Conservation (phyloP, 1,284 basidiomycete species). For the Ganoderma lingzhi region DNA sequence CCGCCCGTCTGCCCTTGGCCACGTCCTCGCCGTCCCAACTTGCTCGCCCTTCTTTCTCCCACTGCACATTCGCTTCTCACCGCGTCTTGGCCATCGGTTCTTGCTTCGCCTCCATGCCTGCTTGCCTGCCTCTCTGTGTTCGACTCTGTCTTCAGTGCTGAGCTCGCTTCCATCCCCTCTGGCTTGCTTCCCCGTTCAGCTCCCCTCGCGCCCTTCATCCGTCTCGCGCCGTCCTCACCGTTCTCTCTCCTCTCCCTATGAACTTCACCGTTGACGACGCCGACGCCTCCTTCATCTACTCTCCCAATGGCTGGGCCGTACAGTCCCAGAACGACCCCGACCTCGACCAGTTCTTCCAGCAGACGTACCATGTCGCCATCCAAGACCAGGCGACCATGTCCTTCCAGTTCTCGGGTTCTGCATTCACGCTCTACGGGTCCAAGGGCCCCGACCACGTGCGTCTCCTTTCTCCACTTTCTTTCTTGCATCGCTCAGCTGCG, state of each 20-base stretch:
- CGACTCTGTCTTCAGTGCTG: slow-evolving; percentile 1
- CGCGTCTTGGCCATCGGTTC: slow-evolving; percentile 1
- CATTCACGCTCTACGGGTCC: slow-evolving; percentile 39
- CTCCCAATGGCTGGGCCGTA: slow-evolving; percentile 35
- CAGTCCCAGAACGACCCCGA: slow-evolving; percentile 33
- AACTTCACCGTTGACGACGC: slow-evolving; percentile 44
- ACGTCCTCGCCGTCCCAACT: slow-evolving; percentile 23
- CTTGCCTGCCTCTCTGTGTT: not conserved
- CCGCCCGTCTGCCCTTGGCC: not conserved
- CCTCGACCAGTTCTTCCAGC: slow-evolving; percentile 37
- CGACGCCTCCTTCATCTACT: slow-evolving; percentile 37
- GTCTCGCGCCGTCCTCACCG: not conserved
- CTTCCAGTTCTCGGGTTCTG: slow-evolving; percentile 35
- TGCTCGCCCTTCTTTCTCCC: slow-evolving; percentile 17
- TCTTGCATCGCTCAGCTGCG: not conserved
- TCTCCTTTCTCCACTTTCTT: slow-evolving; percentile 11
- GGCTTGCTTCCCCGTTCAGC: not conserved
- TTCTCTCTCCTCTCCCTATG: slow-evolving; percentile 22
- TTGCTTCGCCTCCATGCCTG: slow-evolving; percentile 9
- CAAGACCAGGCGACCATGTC: slow-evolving; percentile 35
- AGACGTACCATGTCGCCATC: slow-evolving; percentile 41
- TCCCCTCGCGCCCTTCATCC: not conserved
- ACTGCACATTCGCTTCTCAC: not conserved
- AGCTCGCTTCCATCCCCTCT: not conserved
- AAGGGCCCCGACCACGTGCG: slow-evolving; percentile 42